Evolutionary conservation across 169 alveolate species (phyloP), one percentile per base, ranked within the genome.

Genomic region (Eimeria necatrix): DNA sequence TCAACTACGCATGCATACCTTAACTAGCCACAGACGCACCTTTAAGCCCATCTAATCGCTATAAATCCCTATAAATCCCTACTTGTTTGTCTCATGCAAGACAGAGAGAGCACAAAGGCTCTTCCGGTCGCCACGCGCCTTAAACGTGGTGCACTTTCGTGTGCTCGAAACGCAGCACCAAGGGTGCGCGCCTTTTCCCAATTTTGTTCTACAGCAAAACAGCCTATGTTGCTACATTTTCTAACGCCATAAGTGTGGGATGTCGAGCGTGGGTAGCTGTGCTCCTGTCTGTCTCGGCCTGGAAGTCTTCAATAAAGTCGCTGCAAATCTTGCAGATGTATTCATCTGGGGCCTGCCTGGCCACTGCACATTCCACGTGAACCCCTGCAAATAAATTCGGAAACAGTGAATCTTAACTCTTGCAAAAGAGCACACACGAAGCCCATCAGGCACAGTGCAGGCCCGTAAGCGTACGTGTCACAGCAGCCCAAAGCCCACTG

Each of bases 1-100:
- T 24, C 9, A 68, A 68, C 78, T 18, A 10, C 68, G 78, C 78
- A 68, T n/a, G 46, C 78, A 24, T 68, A 68, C n/a, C 78, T 68
- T n/a, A 12, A 68, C n/a, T 16, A 12, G 46, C 0, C 22, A 56
- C 68, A 56, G 68, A 56, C 2, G 68, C 68, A 56, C 22, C 68
- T 1, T 18, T 10, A 12, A 12, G 68, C 12, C 22, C 20, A 18
- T 56, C 20, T 56, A 12, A 56, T 10, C 4, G 22, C 2, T 56
- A 10, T 56, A 32, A 32, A 32, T 32, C 0, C 41, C 2, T 56
- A 10, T 56, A 32, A 32, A 32, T 32, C 0, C 41, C 41, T 32
- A 32, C 41, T 56, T 56, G 0, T 56, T 56, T 56, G 68, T 56
- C 68, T 56, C 68, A 12, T 56, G 68, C 68, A 10, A 56, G 68